These are phyloP conservation scores for Marvania coccoides DNA, from an alignment of 139 green algal genomes.

Conservation along the genomic window DNA sequence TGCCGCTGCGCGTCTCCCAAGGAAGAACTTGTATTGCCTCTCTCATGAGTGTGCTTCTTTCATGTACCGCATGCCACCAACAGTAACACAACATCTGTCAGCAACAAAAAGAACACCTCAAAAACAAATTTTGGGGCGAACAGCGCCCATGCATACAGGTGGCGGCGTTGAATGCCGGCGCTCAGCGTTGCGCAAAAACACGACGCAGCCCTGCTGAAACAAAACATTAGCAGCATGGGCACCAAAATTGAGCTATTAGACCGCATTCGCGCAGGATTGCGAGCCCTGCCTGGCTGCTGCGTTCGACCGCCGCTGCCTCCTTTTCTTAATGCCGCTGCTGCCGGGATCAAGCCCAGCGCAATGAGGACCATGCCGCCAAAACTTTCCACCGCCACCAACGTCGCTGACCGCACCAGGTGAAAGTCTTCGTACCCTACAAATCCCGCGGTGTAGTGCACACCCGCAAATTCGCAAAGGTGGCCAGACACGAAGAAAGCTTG, in stretches of 20 bases:
- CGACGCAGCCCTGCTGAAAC: not conserved
- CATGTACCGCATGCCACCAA: constrained; percentile 1
- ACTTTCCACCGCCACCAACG: constrained; percentile 70
- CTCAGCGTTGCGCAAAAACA: constrained; percentile 32
- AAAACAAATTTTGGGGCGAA: constrained; percentile 89
- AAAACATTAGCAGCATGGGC: not conserved
- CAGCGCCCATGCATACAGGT: constrained; percentile 85
- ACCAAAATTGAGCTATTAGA: not conserved
- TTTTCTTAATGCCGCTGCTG: no score
- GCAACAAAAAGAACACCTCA: constrained; percentile 54
- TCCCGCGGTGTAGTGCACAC: constrained; percentile 75
- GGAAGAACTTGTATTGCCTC: no score
- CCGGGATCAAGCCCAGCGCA: not conserved
- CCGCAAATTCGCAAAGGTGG: constrained; percentile 88
- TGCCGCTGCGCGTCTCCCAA: no score
- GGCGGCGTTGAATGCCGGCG: constrained; percentile 53
- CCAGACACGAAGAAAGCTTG: constrained; percentile 71
- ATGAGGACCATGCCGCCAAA: constrained; percentile 49
- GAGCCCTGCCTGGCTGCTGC: no score
- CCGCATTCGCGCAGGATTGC: not conserved
- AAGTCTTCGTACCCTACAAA: constrained; percentile 82
- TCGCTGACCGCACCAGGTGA: constrained; percentile 38
- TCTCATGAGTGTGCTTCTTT: no score
- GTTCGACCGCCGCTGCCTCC: no score
- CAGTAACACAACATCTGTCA: constrained; percentile 26